Base-by-base conservation (phyloP, 2,329 filamentous ascomycete species). In the Exophiala sp. region DNA sequence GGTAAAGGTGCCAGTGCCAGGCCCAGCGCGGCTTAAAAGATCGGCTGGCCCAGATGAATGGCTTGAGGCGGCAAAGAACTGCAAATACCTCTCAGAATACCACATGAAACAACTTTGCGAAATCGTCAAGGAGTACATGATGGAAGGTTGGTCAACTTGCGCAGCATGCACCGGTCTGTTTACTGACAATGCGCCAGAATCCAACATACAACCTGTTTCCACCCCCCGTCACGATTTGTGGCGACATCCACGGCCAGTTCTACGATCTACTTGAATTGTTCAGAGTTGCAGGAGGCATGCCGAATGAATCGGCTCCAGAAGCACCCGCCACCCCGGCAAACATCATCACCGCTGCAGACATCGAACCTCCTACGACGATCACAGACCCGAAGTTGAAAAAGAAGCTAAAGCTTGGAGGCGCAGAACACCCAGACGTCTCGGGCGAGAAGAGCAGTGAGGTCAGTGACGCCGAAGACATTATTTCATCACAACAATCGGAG, bases 31-130 rank as follows among this genome's bases (percentile, higher is more conserved):
- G 62, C 75, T 97, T 58, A 82, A 82, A 57, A 81, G 86, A 50
- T 87, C 88, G 67, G 87, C 90, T 32, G 88, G 88, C 11, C 82
- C 94, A 27, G 88, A 96, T 68, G 90, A 97, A 73, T 98, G 93
- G 93, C 79, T 98, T 24, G 87, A 93, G 66, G 87, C 94, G 69
- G 93, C 93, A 38, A 96, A 95, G 71, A 86, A 93, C 70, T 97
- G 93, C 73, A 93, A 95, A 69, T 96, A 97, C 68, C 79, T 98
- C 45, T 93, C 93, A 43, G 93, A 98, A 72, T 74, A 84, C 56
- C 88, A 94, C 64, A 98, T 98, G 93, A 98, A 98, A 77, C 87
- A 95, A 69, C 79, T 98, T 42, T 98, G 93, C 69, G 93, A 98
- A 74, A 95, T 95, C 66, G 93, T 97, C 54, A 98, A 98, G 75